Base-by-base conservation (phyloP, 345 rosid species). In the Citrus unshiu region DNA sequence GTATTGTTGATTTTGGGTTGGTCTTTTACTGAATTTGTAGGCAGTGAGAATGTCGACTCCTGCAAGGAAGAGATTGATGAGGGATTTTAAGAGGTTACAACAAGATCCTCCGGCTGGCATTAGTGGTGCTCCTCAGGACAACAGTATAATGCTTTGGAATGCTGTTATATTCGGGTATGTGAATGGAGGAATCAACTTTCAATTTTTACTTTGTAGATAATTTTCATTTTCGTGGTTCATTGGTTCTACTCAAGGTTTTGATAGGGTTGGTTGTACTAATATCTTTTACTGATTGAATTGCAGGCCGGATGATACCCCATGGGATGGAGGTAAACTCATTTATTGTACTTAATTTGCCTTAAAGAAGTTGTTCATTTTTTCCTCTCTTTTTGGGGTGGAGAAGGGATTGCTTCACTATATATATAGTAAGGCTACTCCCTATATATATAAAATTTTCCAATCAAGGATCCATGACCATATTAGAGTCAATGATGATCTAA, bases 41-140 rank as follows among this genome's bases (percentile, higher is more conserved):
- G 81, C 21, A 79, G 86, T 79, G 85, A 83, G 67, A 79, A 89
- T 90, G 93, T 88, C 93, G 43, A 90, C 93, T 51, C 93, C 93
- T 51, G 81, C 93, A 40, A 90, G 90, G 87, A 90, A 90, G 87
- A 90, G 92, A 79, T 71, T 90, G 88, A 89, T 90, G 93, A 90
- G 93, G 84, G 93, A 90, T 74, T 90, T 90, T 84, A 90, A 89
- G 87, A 87, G 93, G 86, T 80, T 90, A 86, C 92, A 90, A 68
- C 92, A 90, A 77, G 93, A 90, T 72, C 93, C 93, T 67, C 93
- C 93, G 40, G 93, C 93, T 2, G 93, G 93, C 13, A 88, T 90
- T 34, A 90, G 93, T 56, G 92, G 93, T 63, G 93, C 93, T 72
- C 93, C 93, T 9, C 93, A 90, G 76, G 93, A 90, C 72, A 88